Conservation (phyloP, 2,329 filamentous ascomycete species). For the Furcasterigmium sp. region DNA sequence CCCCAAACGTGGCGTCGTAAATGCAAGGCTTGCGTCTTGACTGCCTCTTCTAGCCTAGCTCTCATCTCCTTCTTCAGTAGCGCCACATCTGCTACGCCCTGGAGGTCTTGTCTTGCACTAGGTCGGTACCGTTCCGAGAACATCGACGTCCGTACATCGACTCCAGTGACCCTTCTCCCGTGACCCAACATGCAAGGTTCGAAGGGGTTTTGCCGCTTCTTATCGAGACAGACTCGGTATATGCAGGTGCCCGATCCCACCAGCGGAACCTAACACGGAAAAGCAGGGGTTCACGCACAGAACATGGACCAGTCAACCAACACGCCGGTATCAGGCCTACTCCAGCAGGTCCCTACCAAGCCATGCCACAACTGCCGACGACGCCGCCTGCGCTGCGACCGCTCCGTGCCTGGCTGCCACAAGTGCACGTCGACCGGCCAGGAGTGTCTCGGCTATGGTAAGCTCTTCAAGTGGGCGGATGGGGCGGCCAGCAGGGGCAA, state of each 20-base stretch:
- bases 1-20: not conserved
- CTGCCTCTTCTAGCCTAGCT: constrained; percentile 24
- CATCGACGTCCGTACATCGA: too few species aligned
- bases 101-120: too few species aligned
- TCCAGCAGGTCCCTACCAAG: constrained; percentile 9
- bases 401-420: constrained; percentile 43
- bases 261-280: too few species aligned
- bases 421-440: constrained; percentile 43
- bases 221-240: constrained; percentile 8
- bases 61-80: too few species aligned
- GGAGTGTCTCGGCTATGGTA: constrained; percentile 49
- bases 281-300: not conserved
- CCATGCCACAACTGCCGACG: constrained; percentile 50
- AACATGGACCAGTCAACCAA: not conserved
- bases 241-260: not conserved
- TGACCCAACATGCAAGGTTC: constrained; percentile 10
- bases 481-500: constrained; percentile 37
- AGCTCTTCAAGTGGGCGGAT: constrained; percentile 47
- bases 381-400: constrained; percentile 47
- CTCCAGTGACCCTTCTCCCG: not conserved
- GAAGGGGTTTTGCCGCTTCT: constrained; percentile 7
- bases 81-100: too few species aligned
- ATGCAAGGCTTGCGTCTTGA: constrained; percentile 19
- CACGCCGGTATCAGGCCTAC: not conserved
- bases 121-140: too few species aligned